phyloP scores from a whole-genome alignment of 1,284 basidiomycete genomes.

The Pterula multifida region DNA sequence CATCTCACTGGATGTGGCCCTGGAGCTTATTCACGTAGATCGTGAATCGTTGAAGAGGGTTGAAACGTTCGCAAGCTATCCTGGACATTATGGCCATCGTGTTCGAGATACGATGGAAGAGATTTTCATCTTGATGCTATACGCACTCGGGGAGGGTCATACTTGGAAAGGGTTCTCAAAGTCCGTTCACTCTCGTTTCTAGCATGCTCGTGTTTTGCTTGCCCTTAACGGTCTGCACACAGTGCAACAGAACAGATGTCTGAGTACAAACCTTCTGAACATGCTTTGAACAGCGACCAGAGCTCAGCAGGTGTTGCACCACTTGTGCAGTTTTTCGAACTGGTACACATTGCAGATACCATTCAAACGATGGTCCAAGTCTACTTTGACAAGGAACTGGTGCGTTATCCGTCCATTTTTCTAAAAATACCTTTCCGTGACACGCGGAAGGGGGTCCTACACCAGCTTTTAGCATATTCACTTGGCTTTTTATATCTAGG shows the following conservation, averaged over 20 bases:
- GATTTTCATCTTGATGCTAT: constrained; percentile 77
- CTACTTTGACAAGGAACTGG: constrained; percentile 94
- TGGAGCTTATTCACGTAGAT: constrained; percentile 88
- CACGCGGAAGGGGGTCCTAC: not conserved
- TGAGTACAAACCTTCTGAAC: constrained; percentile 77
- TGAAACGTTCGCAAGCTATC: constrained; percentile 82
- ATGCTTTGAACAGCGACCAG: constrained; percentile 25
- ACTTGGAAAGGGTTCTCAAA: constrained; percentile 74
- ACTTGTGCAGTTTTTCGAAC: constrained; percentile 91
- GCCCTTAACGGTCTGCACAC: constrained; percentile 4
- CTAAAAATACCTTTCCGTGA: too few relatives aligned
- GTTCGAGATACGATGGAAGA: constrained; percentile 89
- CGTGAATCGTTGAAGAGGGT: constrained; percentile 86
- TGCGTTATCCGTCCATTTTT: constrained; percentile 17
- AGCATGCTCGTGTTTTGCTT: not conserved
- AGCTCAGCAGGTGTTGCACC: constrained; percentile 77
- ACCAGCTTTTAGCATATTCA: not conserved
- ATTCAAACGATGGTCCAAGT: constrained; percentile 97
- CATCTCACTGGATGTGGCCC: constrained; percentile 82
- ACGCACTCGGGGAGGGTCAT: constrained; percentile 71
- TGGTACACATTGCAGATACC: constrained; percentile 94
- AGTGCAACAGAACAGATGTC: constrained; percentile 82
- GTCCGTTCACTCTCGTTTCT: constrained; percentile 30
- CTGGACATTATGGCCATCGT: constrained; percentile 69
- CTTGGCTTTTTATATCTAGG: constrained; percentile 28